Percentiles rank a stretch among this genome's conserved stretches.
phyloP scores from a whole-genome alignment of 1,284 basidiomycete species.

The Coniferiporia weirii region DNA sequence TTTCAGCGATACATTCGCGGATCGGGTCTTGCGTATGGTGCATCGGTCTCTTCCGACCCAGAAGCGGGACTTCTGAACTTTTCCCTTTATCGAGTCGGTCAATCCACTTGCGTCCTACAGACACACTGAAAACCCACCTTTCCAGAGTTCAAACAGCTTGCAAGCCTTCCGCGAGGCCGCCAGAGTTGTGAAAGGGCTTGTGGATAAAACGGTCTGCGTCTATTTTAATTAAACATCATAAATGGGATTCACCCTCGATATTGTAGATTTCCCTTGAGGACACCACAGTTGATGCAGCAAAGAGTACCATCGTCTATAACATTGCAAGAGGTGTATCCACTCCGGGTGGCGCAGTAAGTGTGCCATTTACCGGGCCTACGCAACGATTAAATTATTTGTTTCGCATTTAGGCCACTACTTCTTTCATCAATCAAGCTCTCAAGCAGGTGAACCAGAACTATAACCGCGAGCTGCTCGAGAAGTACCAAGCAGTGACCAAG shows the following conservation, averaged over 20 bases:
- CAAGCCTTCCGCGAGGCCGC: conserved; percentile 81
- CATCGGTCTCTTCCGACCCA: conserved; percentile 71
- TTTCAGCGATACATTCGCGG: conserved; percentile 79
- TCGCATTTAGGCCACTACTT: conserved; percentile 58
- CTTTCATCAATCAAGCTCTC: conserved; percentile 84
- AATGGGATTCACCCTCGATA: neutral
- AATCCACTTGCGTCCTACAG: neutral
- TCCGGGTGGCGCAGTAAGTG: conserved; percentile 72
- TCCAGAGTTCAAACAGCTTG: conserved; percentile 81
- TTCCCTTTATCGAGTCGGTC: conserved; percentile 72
- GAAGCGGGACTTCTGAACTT: conserved; percentile 84
- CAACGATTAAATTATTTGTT: neutral
- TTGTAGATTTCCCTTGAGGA: conserved; percentile 77
- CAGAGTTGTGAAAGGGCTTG: conserved; percentile 69
- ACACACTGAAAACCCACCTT: conserved; percentile 10
- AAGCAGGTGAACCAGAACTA: conserved; percentile 74
- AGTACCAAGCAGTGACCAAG: conserved; percentile 75
- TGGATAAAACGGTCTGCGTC: conserved; percentile 70
- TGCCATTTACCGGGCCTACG: neutral
- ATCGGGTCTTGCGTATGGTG: conserved; percentile 91
- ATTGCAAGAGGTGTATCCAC: conserved; percentile 83
- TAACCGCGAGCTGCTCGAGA: conserved; percentile 70
- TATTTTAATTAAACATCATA: neutral
- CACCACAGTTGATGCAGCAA: conserved; percentile 86
- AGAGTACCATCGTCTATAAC: conserved; percentile 84